Base-by-base conservation (phyloP, 2,329 filamentous ascomycete genomes). In the Penicillium sp. region DNA sequence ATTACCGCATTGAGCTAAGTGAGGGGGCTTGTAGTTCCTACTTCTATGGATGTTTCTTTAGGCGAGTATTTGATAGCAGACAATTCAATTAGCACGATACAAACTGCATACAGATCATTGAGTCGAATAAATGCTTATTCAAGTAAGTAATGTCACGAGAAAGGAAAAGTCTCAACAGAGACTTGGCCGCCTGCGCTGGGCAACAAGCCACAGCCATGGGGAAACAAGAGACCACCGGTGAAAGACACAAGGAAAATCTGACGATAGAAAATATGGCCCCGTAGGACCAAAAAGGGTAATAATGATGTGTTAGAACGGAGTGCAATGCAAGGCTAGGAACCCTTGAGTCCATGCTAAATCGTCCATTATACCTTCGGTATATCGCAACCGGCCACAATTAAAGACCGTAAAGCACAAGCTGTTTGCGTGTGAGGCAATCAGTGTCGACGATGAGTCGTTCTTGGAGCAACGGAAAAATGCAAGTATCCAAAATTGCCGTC, bases 181-280 rank as follows among this genome's bases (percentile, higher is more conserved):
- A 48, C 29, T 44, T 47, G 38, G 43, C 46, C 56, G 45, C 43
- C 49, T 53, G 38, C 45, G 54, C 52, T 54, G 42, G 52, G 53
- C 42, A 53, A 54, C 45, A 55, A 57, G 56, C 58, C 64, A 61
- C 61, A 53, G 61, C 61, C 57, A 59, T 65, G 62, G 55, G 55
- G 53, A 61, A 60, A 61, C 47, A 61, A 52, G 58, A 60, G 58
- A 59, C 57, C 55, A 56, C 61, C 54, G 16, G 46, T 49, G 49
- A 43, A 50, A 57, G 56, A 53, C 55, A 56, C 24, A 58, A 56
- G 35, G 51, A 56, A 57, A 56, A 47, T 24, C 57, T 46, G 46
- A 59, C 60, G 55, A 45, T 44, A 43, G 50, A 62, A 56, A 52
- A 61, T 50, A 60, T 61, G 57, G 56, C 40, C 63, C 59, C 63